Percentiles rank a stretch among this genome's conserved stretches.
Evolutionary conservation across 2,329 filamentous ascomycete species (phyloP).

Genomic region (Westerdykella aurantiaca): DNA sequence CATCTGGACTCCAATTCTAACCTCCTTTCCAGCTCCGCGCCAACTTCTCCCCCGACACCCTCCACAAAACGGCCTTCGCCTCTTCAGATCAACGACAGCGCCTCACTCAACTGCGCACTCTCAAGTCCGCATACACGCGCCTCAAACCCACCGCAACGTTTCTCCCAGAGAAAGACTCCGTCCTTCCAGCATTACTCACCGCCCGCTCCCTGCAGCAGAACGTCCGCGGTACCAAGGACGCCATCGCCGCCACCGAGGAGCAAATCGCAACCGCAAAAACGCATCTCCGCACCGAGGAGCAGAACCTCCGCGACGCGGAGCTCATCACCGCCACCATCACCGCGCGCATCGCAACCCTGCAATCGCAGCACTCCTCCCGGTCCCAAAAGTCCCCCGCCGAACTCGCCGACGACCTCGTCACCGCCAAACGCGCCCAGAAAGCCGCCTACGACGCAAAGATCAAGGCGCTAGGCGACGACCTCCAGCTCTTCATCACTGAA

Average conservation of each 20-base stretch:
- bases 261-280: conserved; percentile 37
- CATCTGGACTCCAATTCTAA: neutral
- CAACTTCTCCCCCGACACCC: conserved; percentile 10
- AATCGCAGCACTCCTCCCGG: conserved; percentile 51
- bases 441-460: conserved; percentile 57
- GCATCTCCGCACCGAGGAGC: conserved; percentile 42
- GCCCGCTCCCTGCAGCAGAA: conserved; percentile 61
- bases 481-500: conserved; percentile 66
- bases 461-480: conserved; percentile 54
- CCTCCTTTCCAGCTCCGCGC: conserved; percentile 41
- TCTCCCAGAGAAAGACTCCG: conserved; percentile 61
- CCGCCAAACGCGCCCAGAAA: conserved; percentile 55
- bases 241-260: conserved; percentile 45
- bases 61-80: conserved; percentile 24
- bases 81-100: conserved; percentile 31
- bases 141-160: conserved; percentile 58
- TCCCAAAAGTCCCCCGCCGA: conserved; percentile 57
- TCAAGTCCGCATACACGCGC: conserved; percentile 62
- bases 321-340: conserved; percentile 46
- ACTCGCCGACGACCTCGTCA: conserved; percentile 57
- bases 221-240: conserved; percentile 58
- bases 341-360: conserved; percentile 55
- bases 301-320: conserved; percentile 44
- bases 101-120: conserved; percentile 44
- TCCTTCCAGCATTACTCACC: conserved; percentile 66